Base-by-base conservation (phyloP, 208 protist species). In the Strigomonas culicis region DNA sequence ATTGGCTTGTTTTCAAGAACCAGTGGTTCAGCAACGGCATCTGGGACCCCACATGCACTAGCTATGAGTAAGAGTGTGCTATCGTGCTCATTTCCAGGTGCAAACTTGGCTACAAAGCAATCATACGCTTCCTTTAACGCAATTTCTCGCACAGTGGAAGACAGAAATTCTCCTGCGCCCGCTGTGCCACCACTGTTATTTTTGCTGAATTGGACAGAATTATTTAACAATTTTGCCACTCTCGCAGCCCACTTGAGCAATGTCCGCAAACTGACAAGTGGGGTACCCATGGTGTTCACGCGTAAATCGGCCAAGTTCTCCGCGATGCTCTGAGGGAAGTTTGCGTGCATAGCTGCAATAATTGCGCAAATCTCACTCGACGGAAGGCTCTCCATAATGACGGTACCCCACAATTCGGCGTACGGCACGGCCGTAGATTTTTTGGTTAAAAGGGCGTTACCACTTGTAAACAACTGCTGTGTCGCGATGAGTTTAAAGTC, bases 111-210 rank as follows among this genome's bases (percentile, higher is more conserved):
- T 11, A 90, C 76, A 61, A 97, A 78, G 75, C 92, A 97, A 68
- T 99, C 97, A 27, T 96, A 79, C 7, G 95, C 97, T 73, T 99
- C 97, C n/a, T 74, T 63, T 60, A 96, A 75, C 79, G 98, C 96
- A 10, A 92, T 74, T 52, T 97, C 85, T 28, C 97, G 90, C 55
- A 88, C 63, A 13, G 78, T 79, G 36, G 89, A 92, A 0, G 89
- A 95, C 47, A 94, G 67, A 71, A 97, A 87, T 47, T 63, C 51
- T 7, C 3, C 19, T 36, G 21, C 55, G 10, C 21, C 36, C 62
- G 28, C 19, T 15, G 52, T 63, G 66, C 27, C 53, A 59, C 63
- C 62, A 70, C 15, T 67, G 27, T 52, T 65, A 22, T 1, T 64
- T 15, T 70, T 73, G 55, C 53, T 70, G 47, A 30, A 55, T 66